Conservation (phyloP, 2,329 filamentous ascomycete species). For the Monosporascus sp. region DNA sequence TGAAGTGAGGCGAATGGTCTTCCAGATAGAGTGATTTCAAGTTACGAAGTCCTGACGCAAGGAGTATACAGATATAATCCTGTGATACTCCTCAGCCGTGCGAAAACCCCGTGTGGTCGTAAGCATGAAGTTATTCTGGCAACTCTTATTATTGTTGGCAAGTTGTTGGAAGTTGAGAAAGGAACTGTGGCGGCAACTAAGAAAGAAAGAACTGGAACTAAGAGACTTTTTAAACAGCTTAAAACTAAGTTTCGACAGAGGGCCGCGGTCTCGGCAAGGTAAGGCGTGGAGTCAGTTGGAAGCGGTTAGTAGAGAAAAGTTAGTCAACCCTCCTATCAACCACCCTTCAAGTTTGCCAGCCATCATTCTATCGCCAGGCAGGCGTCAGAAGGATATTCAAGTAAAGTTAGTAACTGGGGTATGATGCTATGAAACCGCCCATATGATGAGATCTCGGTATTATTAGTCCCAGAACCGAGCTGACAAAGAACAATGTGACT, state of each 20-base stretch:
- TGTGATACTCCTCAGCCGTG: slow-evolving; percentile 60
- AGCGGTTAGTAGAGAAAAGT: background rate
- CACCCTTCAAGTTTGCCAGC: too few species aligned
- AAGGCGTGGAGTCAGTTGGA: background rate
- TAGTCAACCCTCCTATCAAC: too few species aligned
- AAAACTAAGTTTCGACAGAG: background rate
- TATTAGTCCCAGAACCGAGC: background rate
- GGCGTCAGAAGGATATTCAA: too few species aligned
- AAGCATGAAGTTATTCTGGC: slow-evolving; percentile 28
- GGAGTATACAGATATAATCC: slow-evolving; percentile 54
- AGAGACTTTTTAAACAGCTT: background rate
- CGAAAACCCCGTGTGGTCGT: slow-evolving; percentile 30
- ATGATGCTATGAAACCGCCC: background rate
- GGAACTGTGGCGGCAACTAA: background rate
- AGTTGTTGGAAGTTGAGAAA: background rate
- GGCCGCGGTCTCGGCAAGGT: background rate
- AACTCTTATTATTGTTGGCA: slow-evolving; percentile 1
- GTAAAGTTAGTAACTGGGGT: too few species aligned
- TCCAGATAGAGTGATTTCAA: slow-evolving; percentile 5
- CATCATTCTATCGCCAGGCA: too few species aligned
- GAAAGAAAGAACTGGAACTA: background rate
- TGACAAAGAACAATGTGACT: background rate
- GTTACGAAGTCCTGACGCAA: slow-evolving; percentile 51
- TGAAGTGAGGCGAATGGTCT: slow-evolving; percentile 1
- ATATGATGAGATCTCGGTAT: background rate